Base-by-base conservation (phyloP, 371 early-diverging fungal species). In the Batkoa obscura region DNA sequence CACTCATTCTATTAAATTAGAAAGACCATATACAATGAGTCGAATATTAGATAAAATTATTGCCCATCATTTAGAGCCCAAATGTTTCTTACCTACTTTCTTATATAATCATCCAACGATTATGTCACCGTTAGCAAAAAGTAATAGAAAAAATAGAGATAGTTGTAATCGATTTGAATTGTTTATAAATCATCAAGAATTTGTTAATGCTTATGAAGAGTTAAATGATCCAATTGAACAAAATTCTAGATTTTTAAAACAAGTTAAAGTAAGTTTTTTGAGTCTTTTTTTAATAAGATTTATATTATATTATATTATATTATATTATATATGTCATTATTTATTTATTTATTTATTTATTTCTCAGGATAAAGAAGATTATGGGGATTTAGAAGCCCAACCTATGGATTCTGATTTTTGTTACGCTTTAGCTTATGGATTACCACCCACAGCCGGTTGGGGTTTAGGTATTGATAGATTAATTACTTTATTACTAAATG, bases 171-270 rank as follows among this genome's bases (percentile, higher is more conserved):
- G 99, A 35, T 94, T 98, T 66, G 98, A 99, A 68, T 70, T 96
- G 37, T 95, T 95, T 69, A 78, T 95, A 13, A 83, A 74, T 1
- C 75, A 80, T n/a, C 88, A 86, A 56, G 99, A 99, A 65, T 68
- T 95, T 37, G 88, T 90, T 56, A 99, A 99, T 67, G 97, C 98
- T 0, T 99, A 99, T 71, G 96, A 98, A 59, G 99, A 99, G 71
- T 75, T 99, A 68, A 99, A 99, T 64, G 94, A 99, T 67, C 99
- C 99, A 0, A 67, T 81, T 54, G 95, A 95, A 58, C 99, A 99
- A 65, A 80, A 92, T 15, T 74, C 63, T 17, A 72, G 94, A 41
- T 98, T 98, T 62, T 66, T 62, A 43, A 70, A 75, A 45, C 63
- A 56, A 36, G 65, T 64, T 42, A 66, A 64, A 43, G 67, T 53